Conservation (phyloP, 2,329 filamentous ascomycete genomes). For the Lecanicillium sp. region DNA sequence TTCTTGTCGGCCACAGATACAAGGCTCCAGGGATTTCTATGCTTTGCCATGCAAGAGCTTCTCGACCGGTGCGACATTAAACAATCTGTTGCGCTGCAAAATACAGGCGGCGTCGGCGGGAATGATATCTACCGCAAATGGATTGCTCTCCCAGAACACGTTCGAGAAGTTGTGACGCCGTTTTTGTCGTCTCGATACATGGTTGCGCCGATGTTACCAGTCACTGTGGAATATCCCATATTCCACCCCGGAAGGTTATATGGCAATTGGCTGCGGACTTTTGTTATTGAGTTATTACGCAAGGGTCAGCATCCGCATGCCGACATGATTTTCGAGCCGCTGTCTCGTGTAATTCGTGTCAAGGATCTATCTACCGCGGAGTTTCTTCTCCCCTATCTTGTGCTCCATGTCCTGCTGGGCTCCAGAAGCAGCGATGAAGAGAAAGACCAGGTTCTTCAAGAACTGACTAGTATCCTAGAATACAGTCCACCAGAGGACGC, state of each 20-base stretch:
- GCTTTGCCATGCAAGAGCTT: conserved; percentile 90
- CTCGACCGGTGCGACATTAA: conserved; percentile 70
- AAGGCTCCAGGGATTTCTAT: conserved; percentile 80
- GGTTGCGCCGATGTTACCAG: conserved; percentile 54
- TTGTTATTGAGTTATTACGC: conserved; percentile 76
- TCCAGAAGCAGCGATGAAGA: conserved; percentile 53
- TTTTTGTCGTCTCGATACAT: conserved; percentile 81
- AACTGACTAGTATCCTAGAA: conserved; percentile 68
- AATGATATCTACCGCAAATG: conserved; percentile 65
- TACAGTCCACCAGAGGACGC: conserved; percentile 45
- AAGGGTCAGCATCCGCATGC: conserved; percentile 69
- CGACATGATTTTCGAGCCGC: conserved; percentile 69
- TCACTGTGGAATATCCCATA: conserved; percentile 64
- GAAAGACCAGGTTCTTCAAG: conserved; percentile 57
- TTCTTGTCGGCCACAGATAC: conserved; percentile 89
- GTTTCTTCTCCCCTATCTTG: conserved; percentile 82
- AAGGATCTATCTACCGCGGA: conserved; percentile 81
- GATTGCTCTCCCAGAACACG: conserved; percentile 66
- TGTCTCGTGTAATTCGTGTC: conserved; percentile 74
- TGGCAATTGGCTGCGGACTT: conserved; percentile 69
- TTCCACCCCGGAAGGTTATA: conserved; percentile 64
- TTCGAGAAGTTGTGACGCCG: conserved; percentile 76
- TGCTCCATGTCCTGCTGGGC: conserved; percentile 74
- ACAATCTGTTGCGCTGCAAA: conserved; percentile 38
- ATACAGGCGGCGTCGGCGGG: conserved; percentile 34